phyloP scores from a whole-genome alignment of 345 rosid genomes.

The Cardiospermum halicacabum region DNA sequence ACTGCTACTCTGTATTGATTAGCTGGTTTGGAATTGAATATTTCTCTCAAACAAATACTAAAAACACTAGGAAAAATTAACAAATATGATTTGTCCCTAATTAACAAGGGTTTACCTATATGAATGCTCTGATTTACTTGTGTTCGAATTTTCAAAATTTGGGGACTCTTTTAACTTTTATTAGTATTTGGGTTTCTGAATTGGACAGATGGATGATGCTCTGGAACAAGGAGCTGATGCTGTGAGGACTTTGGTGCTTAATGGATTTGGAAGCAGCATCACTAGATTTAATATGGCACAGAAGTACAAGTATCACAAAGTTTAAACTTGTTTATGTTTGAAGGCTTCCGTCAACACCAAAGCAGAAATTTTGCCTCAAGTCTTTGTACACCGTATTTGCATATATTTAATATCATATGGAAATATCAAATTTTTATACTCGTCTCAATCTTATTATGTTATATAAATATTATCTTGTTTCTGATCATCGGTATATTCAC shows the following conservation, averaged over 20 bases:
- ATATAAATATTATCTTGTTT: too few species aligned
- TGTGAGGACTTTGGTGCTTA: conserved; percentile 48
- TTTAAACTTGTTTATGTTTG: conserved; percentile 13
- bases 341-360: background rate
- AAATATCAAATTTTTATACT: background rate
- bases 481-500: too few species aligned
- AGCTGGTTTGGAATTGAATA: too few species aligned
- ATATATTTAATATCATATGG: background rate
- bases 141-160: background rate
- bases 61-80: too few species aligned
- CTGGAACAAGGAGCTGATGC: conserved; percentile 71
- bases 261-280: conserved; percentile 51
- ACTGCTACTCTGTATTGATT: too few species aligned
- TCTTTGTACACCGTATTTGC: background rate
- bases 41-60: too few species aligned
- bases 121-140: too few species aligned
- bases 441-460: background rate
- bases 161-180: background rate
- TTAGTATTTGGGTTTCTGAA: background rate
- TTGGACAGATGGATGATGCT: conserved; percentile 54
- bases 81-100: too few species aligned
- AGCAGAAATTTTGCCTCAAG: background rate
- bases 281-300: conserved; percentile 71
- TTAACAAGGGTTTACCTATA: too few species aligned
- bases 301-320: conserved; percentile 71